These are phyloP conservation scores for Boeremia exigua DNA, from an alignment of 2,329 filamentous ascomycete genomes.

Conservation along the genomic window DNA sequence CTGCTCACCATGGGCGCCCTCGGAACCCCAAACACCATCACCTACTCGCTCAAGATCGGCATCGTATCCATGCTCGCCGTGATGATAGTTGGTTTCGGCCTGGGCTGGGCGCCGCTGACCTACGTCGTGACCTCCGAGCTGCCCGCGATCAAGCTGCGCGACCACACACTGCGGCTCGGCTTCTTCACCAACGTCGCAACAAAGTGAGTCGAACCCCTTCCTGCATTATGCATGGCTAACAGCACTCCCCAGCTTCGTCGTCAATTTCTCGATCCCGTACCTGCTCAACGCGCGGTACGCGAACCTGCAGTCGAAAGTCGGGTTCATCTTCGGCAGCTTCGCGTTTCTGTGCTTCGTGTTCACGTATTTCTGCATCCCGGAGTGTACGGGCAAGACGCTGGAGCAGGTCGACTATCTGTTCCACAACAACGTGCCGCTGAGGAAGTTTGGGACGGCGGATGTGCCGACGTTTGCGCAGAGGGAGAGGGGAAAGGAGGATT, in stretches of 20 bases:
- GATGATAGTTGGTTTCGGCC: not conserved
- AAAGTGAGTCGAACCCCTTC: not conserved
- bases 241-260: not conserved
- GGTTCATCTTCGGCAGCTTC: not conserved
- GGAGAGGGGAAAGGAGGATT: not conserved
- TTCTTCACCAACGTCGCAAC: not conserved
- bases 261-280: not conserved
- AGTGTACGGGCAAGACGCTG: not conserved
- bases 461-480: not conserved
- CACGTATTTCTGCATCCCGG: not conserved
- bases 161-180: not conserved
- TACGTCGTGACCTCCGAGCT: not conserved
- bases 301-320: not conserved
- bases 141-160: not conserved
- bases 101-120: not conserved
- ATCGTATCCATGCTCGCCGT: not conserved
- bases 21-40: not conserved
- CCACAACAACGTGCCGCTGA: not conserved
- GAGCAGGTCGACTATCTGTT: not conserved
- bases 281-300: not conserved
- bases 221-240: not conserved
- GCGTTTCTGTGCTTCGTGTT: not conserved
- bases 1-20: not conserved
- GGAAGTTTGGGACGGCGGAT: not conserved
- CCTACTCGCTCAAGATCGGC: not conserved